Conservation (phyloP, 2,329 filamentous ascomycete genomes). For the Polychaeton citri region DNA sequence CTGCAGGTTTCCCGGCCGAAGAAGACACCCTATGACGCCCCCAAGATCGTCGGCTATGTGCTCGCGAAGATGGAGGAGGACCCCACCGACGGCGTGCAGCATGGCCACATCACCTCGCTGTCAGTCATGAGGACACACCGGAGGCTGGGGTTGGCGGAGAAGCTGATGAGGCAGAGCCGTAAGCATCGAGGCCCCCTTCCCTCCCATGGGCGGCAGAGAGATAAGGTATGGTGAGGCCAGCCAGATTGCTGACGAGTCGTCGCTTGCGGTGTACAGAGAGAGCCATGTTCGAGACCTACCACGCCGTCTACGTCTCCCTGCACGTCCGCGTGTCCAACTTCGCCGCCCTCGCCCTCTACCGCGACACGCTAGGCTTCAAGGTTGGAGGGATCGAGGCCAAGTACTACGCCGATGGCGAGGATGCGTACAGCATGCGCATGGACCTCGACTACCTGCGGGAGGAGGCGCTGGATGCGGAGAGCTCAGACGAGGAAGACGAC, state of each 20-base stretch:
- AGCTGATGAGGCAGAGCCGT: slow-evolving; percentile 95
- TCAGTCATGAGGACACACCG: slow-evolving; percentile 95
- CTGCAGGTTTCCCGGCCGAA: slow-evolving; percentile 56
- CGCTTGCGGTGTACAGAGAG: slow-evolving; percentile 47
- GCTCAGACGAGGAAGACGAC: slow-evolving; percentile 27
- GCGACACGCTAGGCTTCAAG: slow-evolving; percentile 79
- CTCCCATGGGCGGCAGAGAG: too few species aligned
- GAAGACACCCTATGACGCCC: slow-evolving; percentile 72
- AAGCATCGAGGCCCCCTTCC: slow-evolving; percentile 37
- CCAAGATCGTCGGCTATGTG: slow-evolving; percentile 98
- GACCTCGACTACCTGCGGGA: slow-evolving; percentile 51
- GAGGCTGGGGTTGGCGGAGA: slow-evolving; percentile 82
- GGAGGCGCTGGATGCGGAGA: slow-evolving; percentile 34
- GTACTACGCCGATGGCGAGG: slow-evolving; percentile 96
- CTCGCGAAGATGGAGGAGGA: slow-evolving; percentile 99
- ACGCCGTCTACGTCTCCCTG: slow-evolving; percentile 82
- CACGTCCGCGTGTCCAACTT: slow-evolving; percentile 92
- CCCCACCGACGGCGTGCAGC: slow-evolving; percentile 74
- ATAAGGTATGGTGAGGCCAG: too few species aligned
- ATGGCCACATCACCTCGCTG: slow-evolving; percentile 91
- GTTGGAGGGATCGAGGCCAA: slow-evolving; percentile 75
- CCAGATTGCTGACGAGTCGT: background rate
- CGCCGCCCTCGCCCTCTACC: slow-evolving; percentile 83
- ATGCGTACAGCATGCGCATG: slow-evolving; percentile 88
- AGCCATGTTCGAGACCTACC: slow-evolving; percentile 93